A percentile compares a stretch with the other conserved stretches of the same genome.
Evolutionary conservation across 108 stramenopile genomes (phyloP).

Genomic region (Pseudonitzschia multistriata): DNA sequence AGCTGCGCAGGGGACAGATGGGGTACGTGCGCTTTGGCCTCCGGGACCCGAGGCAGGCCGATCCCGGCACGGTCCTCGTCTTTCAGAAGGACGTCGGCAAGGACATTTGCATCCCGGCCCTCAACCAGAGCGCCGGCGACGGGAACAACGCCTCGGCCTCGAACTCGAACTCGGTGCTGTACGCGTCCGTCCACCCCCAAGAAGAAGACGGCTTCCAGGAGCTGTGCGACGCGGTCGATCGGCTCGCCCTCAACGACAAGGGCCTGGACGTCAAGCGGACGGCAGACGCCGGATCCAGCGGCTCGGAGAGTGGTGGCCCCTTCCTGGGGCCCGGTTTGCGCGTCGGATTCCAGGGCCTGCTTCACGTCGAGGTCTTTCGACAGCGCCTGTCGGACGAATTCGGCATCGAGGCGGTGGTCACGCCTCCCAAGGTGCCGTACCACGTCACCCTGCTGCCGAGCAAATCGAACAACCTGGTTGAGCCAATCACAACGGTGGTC

Average conservation of each 20-base stretch:
- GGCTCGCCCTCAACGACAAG: constrained; percentile 92
- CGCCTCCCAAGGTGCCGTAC: constrained; percentile 97
- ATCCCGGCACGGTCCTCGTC: constrained; percentile 88
- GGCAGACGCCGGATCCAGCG: constrained; percentile 36
- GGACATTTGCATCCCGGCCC: constrained; percentile 47
- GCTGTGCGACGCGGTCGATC: constrained; percentile 83
- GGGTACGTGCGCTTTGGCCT: constrained; percentile 93
- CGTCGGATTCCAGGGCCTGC: constrained; percentile 94
- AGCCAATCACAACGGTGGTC: constrained; percentile 75
- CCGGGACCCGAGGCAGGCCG: constrained; percentile 86
- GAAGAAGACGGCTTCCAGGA: constrained; percentile 92
- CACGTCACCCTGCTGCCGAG: constrained; percentile 73
- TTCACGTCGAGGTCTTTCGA: constrained; percentile 98
- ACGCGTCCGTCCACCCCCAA: constrained; percentile 93
- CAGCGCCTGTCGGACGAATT: constrained; percentile 95
- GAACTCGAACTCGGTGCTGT: constrained; percentile 81
- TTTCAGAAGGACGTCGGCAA: constrained; percentile 49
- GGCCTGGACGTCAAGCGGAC: constrained; percentile 79
- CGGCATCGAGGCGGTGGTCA: constrained; percentile 93
- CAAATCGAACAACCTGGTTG: constrained; percentile 79
- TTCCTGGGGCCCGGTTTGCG: constrained; percentile 92
- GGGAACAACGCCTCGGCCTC: background rate
- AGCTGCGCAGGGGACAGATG: constrained; percentile 82
- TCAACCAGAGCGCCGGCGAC: constrained; percentile 7
- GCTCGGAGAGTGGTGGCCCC: constrained; percentile 65